Percentiles rank a stretch among this genome's conserved stretches.
These are phyloP conservation scores for Amaranthus tricolor DNA, from an alignment of 179 eudicot species.

Conservation along the genomic window DNA sequence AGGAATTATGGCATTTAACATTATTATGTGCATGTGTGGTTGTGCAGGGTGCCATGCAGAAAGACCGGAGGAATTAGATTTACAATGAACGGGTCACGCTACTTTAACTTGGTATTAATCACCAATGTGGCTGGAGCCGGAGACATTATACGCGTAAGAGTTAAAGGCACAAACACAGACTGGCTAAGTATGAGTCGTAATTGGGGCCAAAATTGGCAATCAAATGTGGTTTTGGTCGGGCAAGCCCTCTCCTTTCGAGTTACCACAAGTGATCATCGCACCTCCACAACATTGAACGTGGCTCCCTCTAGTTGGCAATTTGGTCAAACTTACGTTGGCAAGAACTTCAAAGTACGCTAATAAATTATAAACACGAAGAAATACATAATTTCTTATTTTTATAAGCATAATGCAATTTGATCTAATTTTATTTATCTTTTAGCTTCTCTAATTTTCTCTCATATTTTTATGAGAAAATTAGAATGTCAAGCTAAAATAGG, in stretches of 20 bases:
- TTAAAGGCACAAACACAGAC: constrained; percentile 39
- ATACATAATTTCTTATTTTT: neutral
- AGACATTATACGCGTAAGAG: constrained; percentile 28
- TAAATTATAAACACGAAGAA: neutral
- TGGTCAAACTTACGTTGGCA: constrained; percentile 40
- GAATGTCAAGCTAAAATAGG: constrained; percentile 19
- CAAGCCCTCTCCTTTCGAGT: constrained; percentile 42
- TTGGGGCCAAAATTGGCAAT: constrained; percentile 54
- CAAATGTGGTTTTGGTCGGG: constrained; percentile 37
- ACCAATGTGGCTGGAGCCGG: constrained; percentile 47
- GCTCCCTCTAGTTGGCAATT: constrained; percentile 41
- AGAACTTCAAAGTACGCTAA: constrained; percentile 37
- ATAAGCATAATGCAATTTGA: neutral
- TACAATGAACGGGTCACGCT: constrained; percentile 41
- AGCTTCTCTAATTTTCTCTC: constrained; percentile 18
- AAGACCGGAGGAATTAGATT: constrained; percentile 40
- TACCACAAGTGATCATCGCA: constrained; percentile 38
- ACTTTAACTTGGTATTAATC: constrained; percentile 41
- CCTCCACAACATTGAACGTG: constrained; percentile 30
- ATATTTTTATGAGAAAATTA: constrained; percentile 28
- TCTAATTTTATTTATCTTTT: constrained; percentile 2
- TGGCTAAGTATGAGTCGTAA: constrained; percentile 45
- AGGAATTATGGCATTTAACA: neutral
- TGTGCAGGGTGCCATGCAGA: constrained; percentile 33
- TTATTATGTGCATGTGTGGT: neutral